Evolutionary conservation across 192 early-diverging fungal species (phyloP), one percentile per base, ranked within the genome.

Genomic region (Gaertneriomyces semiglobifer): DNA sequence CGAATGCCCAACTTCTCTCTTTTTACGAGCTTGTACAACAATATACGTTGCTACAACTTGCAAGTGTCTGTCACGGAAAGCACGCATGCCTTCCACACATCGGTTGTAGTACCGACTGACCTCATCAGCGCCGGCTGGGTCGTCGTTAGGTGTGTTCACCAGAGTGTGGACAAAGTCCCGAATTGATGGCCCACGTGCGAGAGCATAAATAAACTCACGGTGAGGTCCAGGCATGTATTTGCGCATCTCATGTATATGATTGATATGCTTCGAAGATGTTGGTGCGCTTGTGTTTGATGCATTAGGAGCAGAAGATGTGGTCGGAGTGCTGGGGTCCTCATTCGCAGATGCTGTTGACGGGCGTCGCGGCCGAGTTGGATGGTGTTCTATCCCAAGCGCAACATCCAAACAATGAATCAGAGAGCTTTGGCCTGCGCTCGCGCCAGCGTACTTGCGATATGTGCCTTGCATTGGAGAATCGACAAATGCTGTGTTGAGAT

Each of bases 11-110:
- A 86, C 78, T 45, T 87, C 83, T 25, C 86, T 86, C 12, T 86
- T 84, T 52, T 86, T 88, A 69, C 81, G 78, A 7, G 90, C 89
- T 62, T 91, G 96, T 47, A 84, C 81, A 19, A 98, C 81, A 70
- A 98, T 95, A 66, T 96, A 98, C 18, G 90, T 78, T 6, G 88
- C 88, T 10, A 94, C 93, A 54, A 98, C 89, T 72, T 95, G 92
- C 38, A 98, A 86, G 74, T 98, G 96, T 50, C 84, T 86, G 64
- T 93, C 91, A 8, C 96, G 74, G 82, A 98, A 98, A 8, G 78
- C 63, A 71, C 92, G 90, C 78, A 98, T 84, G 66, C 87, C 81
- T 44, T 83, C 82, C 10, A 96, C 77, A 73, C 90, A 92, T 10
- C 72, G 76, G 69, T 98, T 96, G 77, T 90, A 98, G 55, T 94